Conservation (phyloP, 306 rosid genomes). For the Pyrus bretschneideri region DNA sequence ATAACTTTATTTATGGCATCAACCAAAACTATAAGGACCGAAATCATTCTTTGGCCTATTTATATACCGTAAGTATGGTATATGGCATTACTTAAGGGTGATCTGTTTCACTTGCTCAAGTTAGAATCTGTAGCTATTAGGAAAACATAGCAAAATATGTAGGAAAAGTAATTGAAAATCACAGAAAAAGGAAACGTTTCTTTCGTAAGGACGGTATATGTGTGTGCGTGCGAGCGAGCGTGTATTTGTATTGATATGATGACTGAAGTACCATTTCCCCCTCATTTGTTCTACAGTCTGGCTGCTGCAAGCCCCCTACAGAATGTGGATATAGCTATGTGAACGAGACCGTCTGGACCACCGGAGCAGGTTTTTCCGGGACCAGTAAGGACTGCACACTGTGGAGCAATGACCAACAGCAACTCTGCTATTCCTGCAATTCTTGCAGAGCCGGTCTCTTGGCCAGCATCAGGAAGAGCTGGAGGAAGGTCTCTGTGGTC, state of each 20-base stretch:
- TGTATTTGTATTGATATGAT: not conserved
- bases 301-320: conserved; percentile 96
- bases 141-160: too few relatives aligned
- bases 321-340: conserved; percentile 51
- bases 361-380: conserved; percentile 28
- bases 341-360: conserved; percentile 65
- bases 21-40: too few relatives aligned
- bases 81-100: too few relatives aligned
- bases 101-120: too few relatives aligned
- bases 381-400: conserved; percentile 40
- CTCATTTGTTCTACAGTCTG: conserved; percentile 48
- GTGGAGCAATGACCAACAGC: conserved; percentile 74
- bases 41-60: too few relatives aligned
- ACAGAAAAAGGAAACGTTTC: not conserved
- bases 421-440: conserved; percentile 64
- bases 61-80: too few relatives aligned
- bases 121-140: too few relatives aligned
- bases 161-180: not conserved
- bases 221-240: not conserved
- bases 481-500: conserved; percentile 88
- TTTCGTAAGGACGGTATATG: not conserved
- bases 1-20: not conserved
- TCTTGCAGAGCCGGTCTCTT: conserved; percentile 90
- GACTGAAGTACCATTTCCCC: not conserved
- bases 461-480: conserved; percentile 78